Base-by-base conservation (phyloP, 129 eudicot genomes). In the Apium graveolens region DNA sequence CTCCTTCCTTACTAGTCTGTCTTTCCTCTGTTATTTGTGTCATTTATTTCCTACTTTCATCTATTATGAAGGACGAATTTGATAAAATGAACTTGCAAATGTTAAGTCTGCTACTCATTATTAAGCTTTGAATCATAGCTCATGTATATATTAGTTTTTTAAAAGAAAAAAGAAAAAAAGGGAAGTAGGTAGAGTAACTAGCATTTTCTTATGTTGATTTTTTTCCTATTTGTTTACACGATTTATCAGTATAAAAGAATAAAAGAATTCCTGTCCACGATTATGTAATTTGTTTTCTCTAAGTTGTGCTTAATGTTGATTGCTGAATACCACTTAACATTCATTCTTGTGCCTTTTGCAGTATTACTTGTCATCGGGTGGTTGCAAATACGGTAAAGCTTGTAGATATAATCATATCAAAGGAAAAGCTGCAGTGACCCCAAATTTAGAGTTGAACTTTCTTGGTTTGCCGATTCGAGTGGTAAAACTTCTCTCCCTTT, bases 351-450 rank as follows among this genome's bases (percentile, higher is more conserved):
- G 75, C 72, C 80, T 39, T n/a, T 76, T 87, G 92, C 95, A 96
- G 99, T 96, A 87, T 84, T 89, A 86, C 83, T 77, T 81, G 83
- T 82, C 95, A 80, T 73, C 96, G 27, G 92, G 80, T 5, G 99
- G 99, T 29, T 96, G 99, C 91, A 96, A 87, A 84, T 88, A 78
- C 74, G 97, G 99, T 46, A 88, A 89, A 68, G 79, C 93, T 82
- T 96, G 99, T 81, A 90, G 87, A 84, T 96, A 62, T 77, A 86
- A 70, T 78, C 99, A 96, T 84, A 76, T 81, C 35, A 83, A 79
- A 82, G 86, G 85, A 72, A 86, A 85, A 81, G 75, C 82, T 82
- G 80, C 62, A 39, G 84, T 78, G 72, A 31, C 86, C 53, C 88
- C 87, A 35, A 78, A 45, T n/a, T 71, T 55, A 39, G 97, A 90